Evolutionary conservation across 495 filamentous ascomycete species (phyloP), one percentile per base, ranked within the genome.

Genomic region (Patellaria atrata): DNA sequence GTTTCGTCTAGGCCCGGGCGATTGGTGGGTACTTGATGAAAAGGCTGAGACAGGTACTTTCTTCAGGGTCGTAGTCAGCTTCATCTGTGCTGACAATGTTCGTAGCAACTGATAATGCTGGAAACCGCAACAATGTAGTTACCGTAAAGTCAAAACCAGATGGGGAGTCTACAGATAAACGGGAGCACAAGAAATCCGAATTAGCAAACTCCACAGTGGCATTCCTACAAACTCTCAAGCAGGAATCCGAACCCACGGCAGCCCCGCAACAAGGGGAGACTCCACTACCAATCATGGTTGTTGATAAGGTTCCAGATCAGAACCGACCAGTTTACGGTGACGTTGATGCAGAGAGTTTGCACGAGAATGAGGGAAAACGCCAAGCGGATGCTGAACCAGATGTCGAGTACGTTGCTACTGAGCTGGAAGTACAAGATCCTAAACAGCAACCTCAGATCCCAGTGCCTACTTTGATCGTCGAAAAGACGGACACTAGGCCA

Each of bases 1-100:
- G 50, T 79, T 82, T 47, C 64, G 75, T 15, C 52, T 79, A 32
- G 76, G 73, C 4, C 29, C 54, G 2, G 68, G 67, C 21, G 64
- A 79, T 43, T 73, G 68, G 67, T 79, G 77, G 78, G 64, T 70
- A 3, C 47, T 75, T 29, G 65, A 79, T 35, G 68, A 77, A 16
- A 51, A 50, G 22, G 53, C 55, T 4, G 59, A 65, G 1, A 70
- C 57, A n/a, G 58, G 68, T 74, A 57, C 35, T n/a, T n/a, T n/a
- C n/a, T n/a, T n/a, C n/a, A n/a, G n/a, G n/a, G n/a, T n/a, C n/a
- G n/a, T n/a, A n/a, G n/a, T n/a, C n/a, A n/a, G n/a, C n/a, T n/a
- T n/a, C n/a, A n/a, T n/a, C n/a, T n/a, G n/a, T n/a, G n/a, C n/a
- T n/a, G n/a, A n/a, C n/a, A n/a, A n/a, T n/a, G n/a, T n/a, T n/a